Evolutionary conservation across 202 grass and related monocot species (phyloP).

Genomic region (Setaria italica): DNA sequence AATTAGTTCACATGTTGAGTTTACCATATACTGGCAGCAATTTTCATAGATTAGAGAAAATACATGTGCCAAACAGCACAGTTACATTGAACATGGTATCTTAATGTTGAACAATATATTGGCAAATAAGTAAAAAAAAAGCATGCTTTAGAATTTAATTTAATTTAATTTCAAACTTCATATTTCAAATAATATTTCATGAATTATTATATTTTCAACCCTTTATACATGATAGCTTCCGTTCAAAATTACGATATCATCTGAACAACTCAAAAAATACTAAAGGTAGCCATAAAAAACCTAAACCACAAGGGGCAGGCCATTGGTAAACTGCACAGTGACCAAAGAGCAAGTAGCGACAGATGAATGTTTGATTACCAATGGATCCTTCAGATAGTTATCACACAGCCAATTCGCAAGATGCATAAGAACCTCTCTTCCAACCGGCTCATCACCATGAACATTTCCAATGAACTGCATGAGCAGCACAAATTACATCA

Average conservation of each 20-base stretch:
- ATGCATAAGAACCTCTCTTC: slow-evolving; percentile 88
- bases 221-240: neutral
- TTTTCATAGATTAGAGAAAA: slow-evolving; percentile 41
- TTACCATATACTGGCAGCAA: slow-evolving; percentile 16
- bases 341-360: neutral
- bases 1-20: slow-evolving; percentile 42
- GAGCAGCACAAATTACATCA: slow-evolving; percentile 31
- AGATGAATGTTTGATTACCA: slow-evolving; percentile 57
- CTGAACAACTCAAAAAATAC: slow-evolving; percentile 31
- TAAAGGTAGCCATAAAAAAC: slow-evolving; percentile 5
- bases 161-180: neutral
- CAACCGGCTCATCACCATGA: slow-evolving; percentile 96
- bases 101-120: slow-evolving; percentile 20
- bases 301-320: neutral
- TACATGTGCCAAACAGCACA: neutral
- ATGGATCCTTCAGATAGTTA: slow-evolving; percentile 79
- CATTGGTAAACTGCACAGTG: neutral
- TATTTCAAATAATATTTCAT: slow-evolving; percentile 6
- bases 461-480: slow-evolving; percentile 93
- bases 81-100: neutral
- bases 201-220: neutral
- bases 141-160: neutral
- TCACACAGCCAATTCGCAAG: slow-evolving; percentile 94
- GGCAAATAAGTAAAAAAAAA: neutral
- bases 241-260: neutral